Percentiles rank a stretch among this genome's conserved stretches.
These are phyloP conservation scores for Clarireedia hainanense DNA, from an alignment of 2,329 filamentous ascomycete species.

Conservation along the genomic window DNA sequence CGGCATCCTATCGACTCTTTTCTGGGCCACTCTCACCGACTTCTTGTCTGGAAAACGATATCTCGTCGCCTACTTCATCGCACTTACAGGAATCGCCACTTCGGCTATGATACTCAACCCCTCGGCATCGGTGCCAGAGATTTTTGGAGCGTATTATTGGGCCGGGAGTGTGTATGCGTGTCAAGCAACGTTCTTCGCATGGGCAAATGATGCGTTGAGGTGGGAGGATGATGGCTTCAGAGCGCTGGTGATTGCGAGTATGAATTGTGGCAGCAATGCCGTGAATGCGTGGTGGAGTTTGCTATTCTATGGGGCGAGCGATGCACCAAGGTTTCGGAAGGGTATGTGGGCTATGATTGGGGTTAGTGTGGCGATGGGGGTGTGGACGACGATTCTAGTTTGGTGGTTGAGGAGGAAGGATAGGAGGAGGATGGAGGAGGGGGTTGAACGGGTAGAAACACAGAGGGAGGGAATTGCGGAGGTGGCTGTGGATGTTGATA, in stretches of 20 bases:
- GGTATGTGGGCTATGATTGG: slow-evolving; percentile 73
- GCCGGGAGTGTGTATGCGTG: slow-evolving; percentile 63
- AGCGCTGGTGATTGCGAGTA: slow-evolving; percentile 60
- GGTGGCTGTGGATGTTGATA: not conserved
- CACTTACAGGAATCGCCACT: slow-evolving; percentile 53
- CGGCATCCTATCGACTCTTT: slow-evolving; percentile 47
- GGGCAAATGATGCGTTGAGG: slow-evolving; percentile 62
- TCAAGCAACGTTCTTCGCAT: slow-evolving; percentile 68
- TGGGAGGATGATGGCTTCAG: slow-evolving; percentile 54
- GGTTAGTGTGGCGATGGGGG: slow-evolving; percentile 46
- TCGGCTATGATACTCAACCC: slow-evolving; percentile 49
- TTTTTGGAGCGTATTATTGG: slow-evolving; percentile 65
- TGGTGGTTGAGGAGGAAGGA: slow-evolving; percentile 37
- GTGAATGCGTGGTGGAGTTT: slow-evolving; percentile 70
- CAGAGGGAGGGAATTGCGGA: not conserved
- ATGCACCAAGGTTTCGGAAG: slow-evolving; percentile 47
- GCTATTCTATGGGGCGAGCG: slow-evolving; percentile 59
- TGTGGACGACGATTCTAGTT: slow-evolving; percentile 50
- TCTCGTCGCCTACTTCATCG: slow-evolving; percentile 60
- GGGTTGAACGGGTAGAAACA: not conserved
- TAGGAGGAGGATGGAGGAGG: slow-evolving; percentile 15
- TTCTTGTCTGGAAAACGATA: slow-evolving; percentile 55
- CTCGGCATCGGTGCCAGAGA: slow-evolving; percentile 36
- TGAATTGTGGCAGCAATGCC: slow-evolving; percentile 62
- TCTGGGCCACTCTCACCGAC: slow-evolving; percentile 64